phyloP scores from a whole-genome alignment of 495 filamentous ascomycete species.

The Clavariopsis aquatica region DNA sequence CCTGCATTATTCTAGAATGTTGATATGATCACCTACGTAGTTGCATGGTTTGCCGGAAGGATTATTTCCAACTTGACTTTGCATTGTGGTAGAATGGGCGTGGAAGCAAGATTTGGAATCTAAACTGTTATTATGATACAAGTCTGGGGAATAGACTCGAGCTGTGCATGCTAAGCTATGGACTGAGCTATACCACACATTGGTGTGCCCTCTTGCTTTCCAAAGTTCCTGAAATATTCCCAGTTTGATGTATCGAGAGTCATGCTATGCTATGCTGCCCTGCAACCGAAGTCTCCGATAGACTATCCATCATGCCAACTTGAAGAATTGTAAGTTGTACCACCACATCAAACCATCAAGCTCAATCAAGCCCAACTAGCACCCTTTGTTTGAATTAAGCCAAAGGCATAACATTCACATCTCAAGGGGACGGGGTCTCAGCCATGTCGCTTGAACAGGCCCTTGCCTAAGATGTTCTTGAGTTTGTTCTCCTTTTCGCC shows the following conservation, averaged over 20 bases:
- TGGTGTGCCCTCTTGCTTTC: neutral
- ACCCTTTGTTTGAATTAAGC: neutral
- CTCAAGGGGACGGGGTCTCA: neutral
- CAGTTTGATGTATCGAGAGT: neutral
- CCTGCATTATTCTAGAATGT: too few species aligned
- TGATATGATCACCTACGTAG: too few species aligned
- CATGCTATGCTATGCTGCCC: neutral
- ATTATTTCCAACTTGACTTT: too few species aligned
- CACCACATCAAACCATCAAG: neutral
- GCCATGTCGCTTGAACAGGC: constrained; percentile 27
- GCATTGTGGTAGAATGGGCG: neutral
- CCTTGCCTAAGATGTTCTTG: constrained; percentile 46
- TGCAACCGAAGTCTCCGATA: too few species aligned
- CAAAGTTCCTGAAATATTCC: neutral
- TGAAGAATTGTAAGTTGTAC: neutral
- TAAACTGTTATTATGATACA: neutral
- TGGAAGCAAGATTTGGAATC: neutral
- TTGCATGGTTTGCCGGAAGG: too few species aligned
- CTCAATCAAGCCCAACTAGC: neutral
- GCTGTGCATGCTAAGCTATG: neutral
- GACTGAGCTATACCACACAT: neutral
- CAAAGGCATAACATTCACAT: neutral
- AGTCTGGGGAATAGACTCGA: neutral
- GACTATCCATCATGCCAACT: neutral
- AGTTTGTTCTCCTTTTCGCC: constrained; percentile 51